These are phyloP conservation scores for Clathrospora elynae DNA, from an alignment of 2,329 filamentous ascomycete species.

Conservation along the genomic window DNA sequence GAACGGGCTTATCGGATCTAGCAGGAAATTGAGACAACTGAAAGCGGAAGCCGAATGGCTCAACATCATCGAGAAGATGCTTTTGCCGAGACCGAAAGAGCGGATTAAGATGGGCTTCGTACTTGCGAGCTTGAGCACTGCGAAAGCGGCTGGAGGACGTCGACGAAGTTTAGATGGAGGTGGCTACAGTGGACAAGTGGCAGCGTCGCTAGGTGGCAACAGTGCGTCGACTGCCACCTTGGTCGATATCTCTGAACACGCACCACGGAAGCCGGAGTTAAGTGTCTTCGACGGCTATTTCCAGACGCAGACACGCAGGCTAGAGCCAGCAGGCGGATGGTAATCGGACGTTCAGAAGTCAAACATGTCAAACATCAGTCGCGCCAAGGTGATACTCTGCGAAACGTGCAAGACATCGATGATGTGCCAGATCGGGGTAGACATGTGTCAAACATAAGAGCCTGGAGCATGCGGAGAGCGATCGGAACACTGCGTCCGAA, in stretches of 20 bases:
- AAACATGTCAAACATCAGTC: constrained; percentile 7
- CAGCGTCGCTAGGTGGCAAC: constrained; percentile 24
- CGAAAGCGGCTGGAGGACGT: constrained; percentile 33
- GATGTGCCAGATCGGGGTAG: not conserved
- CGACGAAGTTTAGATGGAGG: constrained; percentile 45
- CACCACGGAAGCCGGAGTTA: constrained; percentile 35
- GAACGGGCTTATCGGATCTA: constrained; percentile 36
- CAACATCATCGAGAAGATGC: constrained; percentile 46
- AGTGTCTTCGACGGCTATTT: constrained; percentile 47
- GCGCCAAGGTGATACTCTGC: constrained; percentile 17
- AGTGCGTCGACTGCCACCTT: constrained; percentile 17
- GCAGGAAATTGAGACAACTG: constrained; percentile 40
- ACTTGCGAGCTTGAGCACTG: constrained; percentile 37
- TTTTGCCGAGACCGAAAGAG: constrained; percentile 39
- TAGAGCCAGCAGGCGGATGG: constrained; percentile 31
- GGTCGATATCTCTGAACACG: constrained; percentile 21
- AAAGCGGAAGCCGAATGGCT: constrained; percentile 44
- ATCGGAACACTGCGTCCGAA: not conserved
- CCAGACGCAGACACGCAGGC: constrained; percentile 36
- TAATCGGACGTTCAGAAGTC: constrained; percentile 11
- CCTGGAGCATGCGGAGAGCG: not conserved
- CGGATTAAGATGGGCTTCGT: constrained; percentile 43
- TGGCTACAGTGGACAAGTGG: constrained; percentile 40
- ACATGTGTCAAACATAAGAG: constrained; percentile 10
- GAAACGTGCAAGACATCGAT: constrained; percentile 18